Conservation (phyloP, 257 asterid species). For the Henckelia pumila region DNA sequence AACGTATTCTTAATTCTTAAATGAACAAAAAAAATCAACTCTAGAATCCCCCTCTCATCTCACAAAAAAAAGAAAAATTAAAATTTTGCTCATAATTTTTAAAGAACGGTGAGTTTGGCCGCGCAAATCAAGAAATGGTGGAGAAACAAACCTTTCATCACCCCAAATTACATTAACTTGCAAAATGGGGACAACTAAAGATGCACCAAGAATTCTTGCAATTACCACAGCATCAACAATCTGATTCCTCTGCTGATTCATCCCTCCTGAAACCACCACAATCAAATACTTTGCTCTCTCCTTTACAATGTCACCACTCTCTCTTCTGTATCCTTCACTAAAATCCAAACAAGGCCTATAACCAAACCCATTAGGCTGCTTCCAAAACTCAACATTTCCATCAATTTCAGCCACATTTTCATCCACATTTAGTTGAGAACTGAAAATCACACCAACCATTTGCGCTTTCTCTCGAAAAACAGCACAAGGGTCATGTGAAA, state of each 20-base stretch:
- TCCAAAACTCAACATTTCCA: constrained; percentile 63
- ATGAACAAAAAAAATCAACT: not conserved
- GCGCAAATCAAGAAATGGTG: constrained; percentile 24
- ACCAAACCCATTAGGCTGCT: constrained; percentile 91
- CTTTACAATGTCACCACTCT: constrained; percentile 48
- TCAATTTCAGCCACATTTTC: constrained; percentile 26
- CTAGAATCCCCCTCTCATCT: not conserved
- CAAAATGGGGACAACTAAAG: constrained; percentile 85
- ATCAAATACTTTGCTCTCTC: constrained; percentile 67
- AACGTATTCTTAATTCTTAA: too few species aligned
- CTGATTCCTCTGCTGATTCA: constrained; percentile 98
- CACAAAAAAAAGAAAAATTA: not conserved
- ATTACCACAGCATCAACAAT: constrained; percentile 97
- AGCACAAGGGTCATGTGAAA: constrained; percentile 54
- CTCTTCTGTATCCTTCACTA: constrained; percentile 42
- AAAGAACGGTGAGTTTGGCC: constrained; percentile 10
- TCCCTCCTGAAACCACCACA: constrained; percentile 93
- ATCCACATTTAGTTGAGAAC: constrained; percentile 21
- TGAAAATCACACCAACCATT: constrained; percentile 29
- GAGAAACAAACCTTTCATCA: constrained; percentile 76
- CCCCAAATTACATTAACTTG: constrained; percentile 98
- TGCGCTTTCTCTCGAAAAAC: constrained; percentile 32
- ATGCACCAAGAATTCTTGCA: constrained; percentile 93
- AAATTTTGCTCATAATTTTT: not conserved
- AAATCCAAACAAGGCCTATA: constrained; percentile 83